These are phyloP conservation scores for Exophiala aquamarina DNA, from an alignment of 2,329 filamentous ascomycete species.

Conservation along the genomic window DNA sequence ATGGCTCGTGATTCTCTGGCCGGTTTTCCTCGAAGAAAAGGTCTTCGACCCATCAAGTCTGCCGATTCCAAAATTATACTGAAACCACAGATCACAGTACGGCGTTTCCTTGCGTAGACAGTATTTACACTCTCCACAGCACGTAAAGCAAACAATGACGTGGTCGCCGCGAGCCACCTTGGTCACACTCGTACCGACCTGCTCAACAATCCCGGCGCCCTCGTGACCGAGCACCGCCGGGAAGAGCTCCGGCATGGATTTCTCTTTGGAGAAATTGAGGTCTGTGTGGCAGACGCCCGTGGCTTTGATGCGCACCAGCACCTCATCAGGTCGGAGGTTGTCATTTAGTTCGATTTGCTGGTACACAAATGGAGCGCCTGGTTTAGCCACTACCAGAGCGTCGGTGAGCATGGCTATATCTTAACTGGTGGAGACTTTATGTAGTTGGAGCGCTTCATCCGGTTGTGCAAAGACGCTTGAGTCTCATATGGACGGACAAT, in stretches of 20 bases:
- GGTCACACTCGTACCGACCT: conserved; percentile 50
- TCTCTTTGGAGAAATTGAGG: conserved; percentile 47
- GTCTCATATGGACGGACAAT: neutral
- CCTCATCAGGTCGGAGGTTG: conserved; percentile 79
- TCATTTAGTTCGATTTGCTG: conserved; percentile 64
- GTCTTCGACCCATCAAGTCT: conserved; percentile 26
- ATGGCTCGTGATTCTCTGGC: conserved; percentile 19
- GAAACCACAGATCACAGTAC: conserved; percentile 29
- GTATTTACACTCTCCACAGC: conserved; percentile 28
- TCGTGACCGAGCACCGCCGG: conserved; percentile 62
- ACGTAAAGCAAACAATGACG: conserved; percentile 59
- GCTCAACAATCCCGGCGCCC: conserved; percentile 54
- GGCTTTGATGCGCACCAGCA: conserved; percentile 86
- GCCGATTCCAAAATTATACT: conserved; percentile 27
- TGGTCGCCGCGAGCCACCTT: conserved; percentile 86
- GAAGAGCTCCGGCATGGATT: conserved; percentile 49
- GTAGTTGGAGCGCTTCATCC: too few species aligned
- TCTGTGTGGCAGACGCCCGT: conserved; percentile 90
- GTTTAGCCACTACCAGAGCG: conserved; percentile 82
- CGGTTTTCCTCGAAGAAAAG: conserved; percentile 12
- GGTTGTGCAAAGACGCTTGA: too few species aligned
- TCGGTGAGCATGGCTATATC: conserved; percentile 14
- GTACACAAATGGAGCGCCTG: conserved; percentile 60
- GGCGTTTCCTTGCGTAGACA: conserved; percentile 24
- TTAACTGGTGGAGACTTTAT: too few species aligned